A percentile compares a stretch with the other conserved stretches of the same genome.
Conservation (phyloP, 305 asterid genomes). For the Fraxinus floribunda region DNA sequence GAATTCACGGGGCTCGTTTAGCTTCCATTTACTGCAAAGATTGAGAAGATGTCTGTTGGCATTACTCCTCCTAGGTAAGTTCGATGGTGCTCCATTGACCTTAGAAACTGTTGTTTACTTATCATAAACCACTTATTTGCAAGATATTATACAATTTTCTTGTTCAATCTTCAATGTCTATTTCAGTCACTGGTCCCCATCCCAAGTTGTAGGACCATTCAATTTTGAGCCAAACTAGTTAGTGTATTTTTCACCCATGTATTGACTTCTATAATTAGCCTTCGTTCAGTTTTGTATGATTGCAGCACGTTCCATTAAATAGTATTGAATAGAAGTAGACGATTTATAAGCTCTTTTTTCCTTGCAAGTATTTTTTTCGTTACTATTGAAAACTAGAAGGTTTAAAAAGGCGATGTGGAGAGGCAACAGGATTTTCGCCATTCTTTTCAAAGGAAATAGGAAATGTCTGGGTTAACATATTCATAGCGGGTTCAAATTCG, state of each 20-base stretch:
- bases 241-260: not conserved
- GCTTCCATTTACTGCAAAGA: not conserved
- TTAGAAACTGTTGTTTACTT: not conserved
- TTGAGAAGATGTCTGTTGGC: not conserved
- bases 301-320: not conserved
- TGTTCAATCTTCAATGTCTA: not conserved
- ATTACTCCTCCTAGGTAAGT: conserved; percentile 3
- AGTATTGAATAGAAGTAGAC: not conserved
- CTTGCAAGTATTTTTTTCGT: not conserved
- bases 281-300: not conserved
- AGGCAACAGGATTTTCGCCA: not conserved
- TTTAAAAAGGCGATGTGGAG: not conserved
- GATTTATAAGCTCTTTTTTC: not conserved
- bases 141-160: not conserved
- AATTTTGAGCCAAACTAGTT: conserved; percentile 21
- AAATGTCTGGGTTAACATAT: not conserved
- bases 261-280: not conserved
- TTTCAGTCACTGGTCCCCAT: not conserved
- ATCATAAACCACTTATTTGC: not conserved
- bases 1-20: not conserved
- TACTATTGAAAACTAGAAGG: not conserved
- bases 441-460: not conserved
- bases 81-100: not conserved
- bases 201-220: conserved; percentile 25
- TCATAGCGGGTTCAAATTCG: not conserved